Evolutionary conservation across 257 asterid species (phyloP), one percentile per base, ranked within the genome.

Genomic region (Rauvolfia tetraphylla): DNA sequence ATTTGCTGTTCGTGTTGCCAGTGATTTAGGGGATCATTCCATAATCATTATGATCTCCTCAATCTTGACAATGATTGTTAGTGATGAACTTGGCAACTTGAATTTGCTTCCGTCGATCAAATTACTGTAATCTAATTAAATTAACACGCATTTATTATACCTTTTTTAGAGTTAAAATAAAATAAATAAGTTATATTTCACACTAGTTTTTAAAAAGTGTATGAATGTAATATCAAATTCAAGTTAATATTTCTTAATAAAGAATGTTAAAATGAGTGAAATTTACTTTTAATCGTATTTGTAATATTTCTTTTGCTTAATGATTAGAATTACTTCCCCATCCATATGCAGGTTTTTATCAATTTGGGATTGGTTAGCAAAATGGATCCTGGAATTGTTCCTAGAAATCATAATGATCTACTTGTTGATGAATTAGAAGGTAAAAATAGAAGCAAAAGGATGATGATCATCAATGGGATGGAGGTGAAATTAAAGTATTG

Each of bases 401-500:
- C 71, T 10, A 62, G 71, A 62, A 61, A 74, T 23, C 23, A 61
- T 17, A 61, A 74, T 36, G 1, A 3, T 27, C 5, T 29, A 67
- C 53, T 36, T 0, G 31, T 20, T n/a, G n/a, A n/a, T 67, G 81
- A 73, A 48, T 25, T 11, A 34, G 67, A 65, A 13, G 31, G 27
- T 18, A 39, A 51, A 23, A 18, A 20, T 1, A 82, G 66, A 54
- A 70, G 63, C 54, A 78, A 72, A 71, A 70, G 71, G 56, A n/a
- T 46, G 1, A 46, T 44, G 7, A 1, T 41, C 18, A 39, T 79
- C 11, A 79, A 87, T 69, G 87, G 76, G n/a, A 44, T 73, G 3
- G 83, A 83, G n/a, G 62, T 75, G 62, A 77, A 78, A 78, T 58
- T 85, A 31, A 81, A 85, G 66, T 83, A 83, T 51, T 85, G 85